Conservation (phyloP, 2,329 filamentous ascomycete genomes). For the Teratosphaeria viscida region DNA sequence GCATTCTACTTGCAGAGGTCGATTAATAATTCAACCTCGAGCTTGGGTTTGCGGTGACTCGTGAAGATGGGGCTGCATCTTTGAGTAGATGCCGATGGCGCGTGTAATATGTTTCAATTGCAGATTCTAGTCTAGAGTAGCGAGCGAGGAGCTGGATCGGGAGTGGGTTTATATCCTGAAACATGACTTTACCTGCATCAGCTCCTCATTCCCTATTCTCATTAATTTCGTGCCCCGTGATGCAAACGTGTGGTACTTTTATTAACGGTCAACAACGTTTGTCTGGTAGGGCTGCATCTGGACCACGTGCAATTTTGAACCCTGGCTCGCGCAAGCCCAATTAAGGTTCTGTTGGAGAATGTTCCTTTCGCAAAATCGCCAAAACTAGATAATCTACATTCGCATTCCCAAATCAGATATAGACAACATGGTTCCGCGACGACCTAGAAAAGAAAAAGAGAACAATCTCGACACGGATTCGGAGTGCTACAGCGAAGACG, state of each 20-base stretch:
- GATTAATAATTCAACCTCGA: constrained; percentile 7
- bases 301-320: too few relatives aligned
- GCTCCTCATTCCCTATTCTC: background rate
- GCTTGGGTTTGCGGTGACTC: constrained; percentile 8
- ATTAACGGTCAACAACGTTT: too few relatives aligned
- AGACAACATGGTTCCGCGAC: background rate
- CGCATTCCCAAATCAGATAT: too few relatives aligned
- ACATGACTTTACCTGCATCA: background rate
- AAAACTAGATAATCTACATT: too few relatives aligned
- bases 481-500: background rate
- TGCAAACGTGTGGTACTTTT: too few relatives aligned
- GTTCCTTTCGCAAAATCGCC: too few relatives aligned
- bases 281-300: too few relatives aligned
- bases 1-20: constrained; percentile 6
- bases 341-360: too few relatives aligned
- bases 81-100: background rate
- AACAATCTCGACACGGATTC: background rate
- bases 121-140: background rate
- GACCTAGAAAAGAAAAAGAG: background rate
- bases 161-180: background rate
- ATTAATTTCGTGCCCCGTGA: too few relatives aligned
- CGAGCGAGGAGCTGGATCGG: background rate
- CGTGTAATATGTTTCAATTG: background rate
- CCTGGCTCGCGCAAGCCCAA: too few relatives aligned
- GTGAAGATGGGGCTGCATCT: background rate